phyloP scores from a whole-genome alignment of 768 basidiomycete genomes.

The Terana coerulea region DNA sequence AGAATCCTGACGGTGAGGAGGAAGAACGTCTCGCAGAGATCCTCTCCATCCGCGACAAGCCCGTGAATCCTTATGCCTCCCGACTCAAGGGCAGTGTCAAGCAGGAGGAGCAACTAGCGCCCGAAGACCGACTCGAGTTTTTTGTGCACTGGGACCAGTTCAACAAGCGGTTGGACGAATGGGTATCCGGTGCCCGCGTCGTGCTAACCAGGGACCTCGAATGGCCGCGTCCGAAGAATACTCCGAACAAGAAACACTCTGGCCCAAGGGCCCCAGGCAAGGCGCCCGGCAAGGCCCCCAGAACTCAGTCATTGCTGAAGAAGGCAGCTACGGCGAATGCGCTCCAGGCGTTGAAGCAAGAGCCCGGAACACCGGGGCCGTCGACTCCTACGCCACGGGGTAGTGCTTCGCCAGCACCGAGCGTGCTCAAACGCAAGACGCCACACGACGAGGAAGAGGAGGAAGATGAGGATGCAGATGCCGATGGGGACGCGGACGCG shows the following conservation, averaged over 20 bases:
- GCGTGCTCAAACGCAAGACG: conserved; percentile 63
- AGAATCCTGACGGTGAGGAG: conserved; percentile 62
- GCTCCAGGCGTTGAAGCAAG: conserved; percentile 19
- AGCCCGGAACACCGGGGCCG: conserved; percentile 23
- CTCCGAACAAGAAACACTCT: conserved; percentile 41
- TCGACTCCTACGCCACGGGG: conserved; percentile 29
- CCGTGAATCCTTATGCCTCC: conserved; percentile 55
- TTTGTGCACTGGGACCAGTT: conserved; percentile 99
- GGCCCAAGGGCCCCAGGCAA: conserved; percentile 69
- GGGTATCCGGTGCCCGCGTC: conserved; percentile 87
- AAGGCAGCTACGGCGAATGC: conserved; percentile 55
- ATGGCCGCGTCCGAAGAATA: conserved; percentile 88
- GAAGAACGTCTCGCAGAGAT: conserved; percentile 97
- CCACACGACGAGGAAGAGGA: conserved; percentile 60
- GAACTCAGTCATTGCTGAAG: conserved; percentile 50
- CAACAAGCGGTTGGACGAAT: conserved; percentile 98
- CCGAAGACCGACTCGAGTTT: conserved; percentile 85
- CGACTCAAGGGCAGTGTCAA: conserved; percentile 37
- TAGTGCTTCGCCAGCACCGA: conserved; percentile 55
- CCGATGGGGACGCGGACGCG: conserved; percentile 26
- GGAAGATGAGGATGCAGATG: conserved; percentile 15
- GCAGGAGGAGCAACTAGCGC: conserved; percentile 46
- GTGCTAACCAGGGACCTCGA: conserved; percentile 84
- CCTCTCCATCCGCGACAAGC: conserved; percentile 89
- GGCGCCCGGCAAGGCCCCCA: conserved; percentile 61